phyloP scores from a whole-genome alignment of 2,329 filamentous ascomycete species.

The Aspergillus phoenicis region DNA sequence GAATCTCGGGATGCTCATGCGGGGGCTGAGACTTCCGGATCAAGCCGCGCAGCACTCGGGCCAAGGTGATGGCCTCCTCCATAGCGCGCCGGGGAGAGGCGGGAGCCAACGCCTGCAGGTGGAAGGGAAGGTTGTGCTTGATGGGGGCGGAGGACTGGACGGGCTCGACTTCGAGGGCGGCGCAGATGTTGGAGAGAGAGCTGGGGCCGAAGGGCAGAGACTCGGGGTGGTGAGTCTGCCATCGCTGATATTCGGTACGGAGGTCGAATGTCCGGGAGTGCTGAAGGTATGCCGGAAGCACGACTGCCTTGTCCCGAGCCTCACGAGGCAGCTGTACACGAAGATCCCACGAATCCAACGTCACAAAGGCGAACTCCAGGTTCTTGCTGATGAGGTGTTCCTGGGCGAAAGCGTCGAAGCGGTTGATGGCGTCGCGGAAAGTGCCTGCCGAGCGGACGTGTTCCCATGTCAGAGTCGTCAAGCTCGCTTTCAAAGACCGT shows the following conservation, averaged over 20 bases:
- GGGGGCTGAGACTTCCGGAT: slow-evolving; percentile 95
- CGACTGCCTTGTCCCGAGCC: slow-evolving; percentile 96
- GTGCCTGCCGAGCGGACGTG: slow-evolving; percentile 96
- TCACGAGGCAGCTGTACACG: slow-evolving; percentile 96
- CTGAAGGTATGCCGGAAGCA: slow-evolving; percentile 93
- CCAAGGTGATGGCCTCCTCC: slow-evolving; percentile 94
- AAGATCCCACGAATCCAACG: slow-evolving; percentile 96
- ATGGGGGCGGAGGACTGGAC: slow-evolving; percentile 97
- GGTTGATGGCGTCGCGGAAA: slow-evolving; percentile 94
- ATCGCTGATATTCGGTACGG: slow-evolving; percentile 95
- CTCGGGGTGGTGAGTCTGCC: slow-evolving; percentile 98
- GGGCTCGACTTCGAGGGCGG: slow-evolving; percentile 94
- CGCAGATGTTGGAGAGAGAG: slow-evolving; percentile 95
- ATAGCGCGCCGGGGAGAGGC: slow-evolving; percentile 94
- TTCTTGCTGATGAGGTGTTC: slow-evolving; percentile 90
- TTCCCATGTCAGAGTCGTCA: slow-evolving; percentile 98
- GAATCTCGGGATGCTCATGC: slow-evolving; percentile 90
- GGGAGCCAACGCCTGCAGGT: slow-evolving; percentile 91
- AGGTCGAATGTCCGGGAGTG: slow-evolving; percentile 97
- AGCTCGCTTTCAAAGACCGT: slow-evolving; percentile 67
- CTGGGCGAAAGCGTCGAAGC: slow-evolving; percentile 89
- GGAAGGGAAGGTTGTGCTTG: slow-evolving; percentile 98
- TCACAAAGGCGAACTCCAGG: slow-evolving; percentile 97
- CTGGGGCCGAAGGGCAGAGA: slow-evolving; percentile 95
- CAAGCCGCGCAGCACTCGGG: slow-evolving; percentile 86